Base-by-base conservation (phyloP, 345 rosid genomes). In the Odontarrhena argentea region DNA sequence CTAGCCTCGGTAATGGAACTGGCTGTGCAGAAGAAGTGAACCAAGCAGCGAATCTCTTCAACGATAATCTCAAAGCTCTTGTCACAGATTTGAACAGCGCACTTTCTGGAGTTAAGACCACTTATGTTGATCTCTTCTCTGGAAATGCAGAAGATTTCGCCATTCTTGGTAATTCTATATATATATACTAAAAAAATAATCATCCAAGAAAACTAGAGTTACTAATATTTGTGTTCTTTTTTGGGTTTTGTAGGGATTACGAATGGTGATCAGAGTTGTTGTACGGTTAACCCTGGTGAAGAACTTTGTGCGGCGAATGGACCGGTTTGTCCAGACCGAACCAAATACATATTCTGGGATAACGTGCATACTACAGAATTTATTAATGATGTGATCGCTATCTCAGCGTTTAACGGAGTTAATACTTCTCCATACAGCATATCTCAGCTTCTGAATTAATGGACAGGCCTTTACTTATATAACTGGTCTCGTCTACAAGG, bases 361-460 rank as follows among this genome's bases (percentile, higher is more conserved):
- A 79, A 74, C 51, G 78, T 70, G n/a, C 92, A 82, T 60, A 70
- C 82, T 1, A 74, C 91, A 0, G 82, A 85, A 49, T 38, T 35
- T 1, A 61, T 74, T 7, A 84, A 70, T 54, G 4, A 1, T 1
- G 7, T 57, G 64, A 15, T 46, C 1, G 89, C 80, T 12, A 64
- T 6, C 45, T 9, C 28, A 34, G 60, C 74, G 22, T 63, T 9
- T 54, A 34, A 40, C 15, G 74, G 77, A 30, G 7, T 3, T 32
- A 68, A n/a, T 7, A 15, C 64, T 54, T 18, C 53, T 54, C 69
- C 77, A 0, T 61, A 6, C 9, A 74, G 14, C 55, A 54, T 74
- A 22, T 15, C 73, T 7, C 60, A 74, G 54, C 69, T 74, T 40
- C 9, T 61, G 45, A 48, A 53, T 47, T 42, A 59, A 55, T 4